Evolutionary conservation across 1,284 basidiomycete species (phyloP).

Genomic region (Marasmius fiardii): DNA sequence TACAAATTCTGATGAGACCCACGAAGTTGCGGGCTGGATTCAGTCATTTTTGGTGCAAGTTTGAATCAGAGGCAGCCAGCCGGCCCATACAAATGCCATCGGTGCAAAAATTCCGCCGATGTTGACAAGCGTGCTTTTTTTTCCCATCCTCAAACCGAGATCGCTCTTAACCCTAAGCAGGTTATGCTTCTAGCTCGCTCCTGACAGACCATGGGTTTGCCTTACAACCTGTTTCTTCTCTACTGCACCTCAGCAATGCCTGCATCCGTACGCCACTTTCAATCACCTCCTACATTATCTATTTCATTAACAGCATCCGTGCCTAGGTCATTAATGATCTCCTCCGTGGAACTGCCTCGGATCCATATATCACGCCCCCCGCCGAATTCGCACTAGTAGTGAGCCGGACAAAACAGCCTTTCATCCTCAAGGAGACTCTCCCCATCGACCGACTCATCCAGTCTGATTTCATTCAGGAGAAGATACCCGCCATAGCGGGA

Average conservation of each 20-base stretch:
- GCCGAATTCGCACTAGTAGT: background rate
- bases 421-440: background rate
- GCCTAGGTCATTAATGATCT: background rate
- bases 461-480: background rate
- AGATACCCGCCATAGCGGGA: background rate
- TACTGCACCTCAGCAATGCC: background rate
- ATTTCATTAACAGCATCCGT: background rate
- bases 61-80: background rate
- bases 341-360: background rate
- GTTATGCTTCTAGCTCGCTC: too few relatives aligned
- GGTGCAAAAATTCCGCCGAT: slow-evolving; percentile 4
- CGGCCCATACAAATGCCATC: background rate
- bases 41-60: too few relatives aligned
- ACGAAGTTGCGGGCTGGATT: too few relatives aligned
- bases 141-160: background rate
- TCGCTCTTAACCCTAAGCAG: too few relatives aligned
- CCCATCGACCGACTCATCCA: background rate
- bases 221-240: slow-evolving; percentile 2
- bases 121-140: background rate
- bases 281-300: background rate
- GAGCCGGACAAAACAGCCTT: background rate
- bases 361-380: background rate
- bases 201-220: background rate
- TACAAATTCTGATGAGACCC: too few relatives aligned
- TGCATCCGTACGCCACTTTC: background rate